phyloP scores from a whole-genome alignment of 2,329 filamentous ascomycete species.

The Lizonia empirigonia region DNA sequence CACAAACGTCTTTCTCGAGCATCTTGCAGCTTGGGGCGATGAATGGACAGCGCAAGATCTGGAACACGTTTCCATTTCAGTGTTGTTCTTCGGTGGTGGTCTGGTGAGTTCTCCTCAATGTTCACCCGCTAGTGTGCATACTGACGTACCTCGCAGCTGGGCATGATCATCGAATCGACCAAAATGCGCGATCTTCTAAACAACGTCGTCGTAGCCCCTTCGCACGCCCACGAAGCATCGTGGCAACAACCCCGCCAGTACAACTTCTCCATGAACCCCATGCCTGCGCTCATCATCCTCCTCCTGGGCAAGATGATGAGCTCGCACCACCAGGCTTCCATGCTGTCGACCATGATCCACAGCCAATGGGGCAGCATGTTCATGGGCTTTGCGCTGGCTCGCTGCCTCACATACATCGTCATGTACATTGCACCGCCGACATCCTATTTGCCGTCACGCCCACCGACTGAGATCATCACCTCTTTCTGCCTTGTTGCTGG shows the following conservation, averaged over 20 bases:
- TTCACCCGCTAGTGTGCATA: slow-evolving; percentile 19
- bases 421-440: slow-evolving; percentile 80
- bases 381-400: slow-evolving; percentile 77
- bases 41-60: slow-evolving; percentile 80
- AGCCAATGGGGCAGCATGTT: slow-evolving; percentile 91
- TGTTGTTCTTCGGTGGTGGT: slow-evolving; percentile 92
- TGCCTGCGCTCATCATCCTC: slow-evolving; percentile 85
- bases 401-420: slow-evolving; percentile 78
- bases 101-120: slow-evolving; percentile 62
- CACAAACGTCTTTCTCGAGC: slow-evolving; percentile 92
- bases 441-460: slow-evolving; percentile 79
- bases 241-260: slow-evolving; percentile 70
- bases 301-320: slow-evolving; percentile 94
- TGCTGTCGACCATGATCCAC: slow-evolving; percentile 90
- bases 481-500: slow-evolving; percentile 87
- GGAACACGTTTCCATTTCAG: slow-evolving; percentile 89
- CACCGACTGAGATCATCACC: slow-evolving; percentile 86
- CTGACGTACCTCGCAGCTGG: slow-evolving; percentile 56
- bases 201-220: slow-evolving; percentile 52
- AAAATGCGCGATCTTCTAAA: slow-evolving; percentile 70
- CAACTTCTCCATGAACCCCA: slow-evolving; percentile 79
- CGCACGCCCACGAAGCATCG: slow-evolving; percentile 45
- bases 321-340: slow-evolving; percentile 81
- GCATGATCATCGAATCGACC: slow-evolving; percentile 80
- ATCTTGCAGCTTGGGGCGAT: slow-evolving; percentile 73